Conservation (phyloP, 2,329 filamentous ascomycete genomes). For the Sporothrix curviconia region DNA sequence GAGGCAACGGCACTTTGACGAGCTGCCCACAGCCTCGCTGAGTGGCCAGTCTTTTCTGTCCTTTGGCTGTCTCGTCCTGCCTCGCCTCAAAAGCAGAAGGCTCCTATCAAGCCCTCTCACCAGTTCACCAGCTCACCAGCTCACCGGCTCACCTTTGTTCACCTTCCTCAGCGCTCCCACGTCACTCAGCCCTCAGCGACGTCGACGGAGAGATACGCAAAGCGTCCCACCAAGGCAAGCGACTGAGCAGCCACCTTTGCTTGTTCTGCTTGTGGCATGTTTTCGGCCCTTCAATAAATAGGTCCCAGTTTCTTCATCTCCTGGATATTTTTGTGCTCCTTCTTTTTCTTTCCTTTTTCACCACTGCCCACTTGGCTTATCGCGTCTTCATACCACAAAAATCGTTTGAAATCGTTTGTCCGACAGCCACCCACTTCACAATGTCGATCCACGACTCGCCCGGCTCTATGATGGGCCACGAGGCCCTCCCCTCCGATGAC, state of each 20-base stretch:
- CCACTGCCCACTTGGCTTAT: too few species aligned
- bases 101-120: not conserved
- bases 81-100: too few species aligned
- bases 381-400: too few species aligned
- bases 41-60: too few species aligned
- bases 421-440: not conserved
- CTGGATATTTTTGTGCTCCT: not conserved
- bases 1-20: too few species aligned
- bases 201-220: not conserved
- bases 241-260: not conserved
- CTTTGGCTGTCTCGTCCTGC: too few species aligned
- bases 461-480: constrained; percentile 11
- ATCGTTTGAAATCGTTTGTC: too few species aligned
- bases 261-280: not conserved
- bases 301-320: too few species aligned
- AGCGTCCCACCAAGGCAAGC: not conserved
- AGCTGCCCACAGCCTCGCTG: too few species aligned
- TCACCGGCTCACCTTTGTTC: not conserved
- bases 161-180: too few species aligned
- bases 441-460: constrained; percentile 15
- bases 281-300: not conserved
- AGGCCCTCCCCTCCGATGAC: constrained; percentile 29
- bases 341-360: not conserved
- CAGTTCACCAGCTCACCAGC: not conserved
- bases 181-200: not conserved